A percentile compares a stretch with the other conserved stretches of the same genome.
phyloP scores from a whole-genome alignment of 768 basidiomycete genomes.

The Boletales sp. region DNA sequence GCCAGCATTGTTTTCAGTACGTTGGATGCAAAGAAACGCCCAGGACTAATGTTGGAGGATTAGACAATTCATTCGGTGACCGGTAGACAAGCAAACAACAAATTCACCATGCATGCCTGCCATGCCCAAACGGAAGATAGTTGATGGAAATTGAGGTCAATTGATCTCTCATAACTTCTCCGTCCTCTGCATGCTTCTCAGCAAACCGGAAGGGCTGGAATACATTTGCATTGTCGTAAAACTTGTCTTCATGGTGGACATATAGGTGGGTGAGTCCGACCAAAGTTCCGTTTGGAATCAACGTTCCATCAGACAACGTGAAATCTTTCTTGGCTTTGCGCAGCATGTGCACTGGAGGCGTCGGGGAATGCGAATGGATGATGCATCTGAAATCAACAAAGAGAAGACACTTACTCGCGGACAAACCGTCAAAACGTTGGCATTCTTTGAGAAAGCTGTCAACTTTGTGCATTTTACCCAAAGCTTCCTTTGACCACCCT shows the following conservation, averaged over 20 bases:
- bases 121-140: slow-evolving; percentile 37
- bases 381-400: not conserved
- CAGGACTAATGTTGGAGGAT: slow-evolving; percentile 4
- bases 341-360: slow-evolving; percentile 1
- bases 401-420: slow-evolving; percentile 13
- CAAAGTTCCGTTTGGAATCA: slow-evolving; percentile 33
- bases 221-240: slow-evolving; percentile 31
- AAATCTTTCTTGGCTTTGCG: slow-evolving; percentile 13
- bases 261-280: slow-evolving; percentile 21
- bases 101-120: slow-evolving; percentile 13
- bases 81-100: too few relatives aligned
- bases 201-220: slow-evolving; percentile 37
- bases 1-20: slow-evolving; percentile 16
- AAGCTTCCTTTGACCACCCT: slow-evolving; percentile 16
- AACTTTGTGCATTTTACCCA: slow-evolving; percentile 16
- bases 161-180: slow-evolving; percentile 32
- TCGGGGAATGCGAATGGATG: not conserved
- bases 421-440: slow-evolving; percentile 30
- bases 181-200: slow-evolving; percentile 23
- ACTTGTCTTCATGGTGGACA: slow-evolving; percentile 18
- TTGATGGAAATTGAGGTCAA: slow-evolving; percentile 28
- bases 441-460: slow-evolving; percentile 18
- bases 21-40: slow-evolving; percentile 11
- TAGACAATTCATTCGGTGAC: too few relatives aligned
- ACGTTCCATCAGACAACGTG: slow-evolving; percentile 35